A percentile compares a stretch with the other conserved stretches of the same genome.
Evolutionary conservation across 2,329 filamentous ascomycete species (phyloP).

Genomic region (Annulohypoxylon truncatum): DNA sequence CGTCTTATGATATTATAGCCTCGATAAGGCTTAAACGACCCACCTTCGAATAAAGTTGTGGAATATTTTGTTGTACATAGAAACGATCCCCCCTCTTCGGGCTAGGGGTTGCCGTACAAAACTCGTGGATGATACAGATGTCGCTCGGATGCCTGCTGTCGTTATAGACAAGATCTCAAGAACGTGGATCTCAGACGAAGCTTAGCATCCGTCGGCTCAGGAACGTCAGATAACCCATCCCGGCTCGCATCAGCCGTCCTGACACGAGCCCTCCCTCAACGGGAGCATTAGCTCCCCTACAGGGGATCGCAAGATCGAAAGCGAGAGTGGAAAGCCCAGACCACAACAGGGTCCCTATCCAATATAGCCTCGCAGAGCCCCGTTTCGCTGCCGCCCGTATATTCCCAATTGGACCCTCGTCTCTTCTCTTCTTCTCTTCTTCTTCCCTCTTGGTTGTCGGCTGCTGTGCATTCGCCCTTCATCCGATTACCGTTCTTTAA

Average conservation of each 20-base stretch:
- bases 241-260: constrained; percentile 51
- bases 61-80: constrained; percentile 14
- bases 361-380: constrained; percentile 54
- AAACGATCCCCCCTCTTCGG: constrained; percentile 5
- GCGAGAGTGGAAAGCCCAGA: constrained; percentile 45
- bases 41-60: constrained; percentile 35
- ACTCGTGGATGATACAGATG: constrained; percentile 51
- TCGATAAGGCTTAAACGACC: constrained; percentile 25
- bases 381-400: constrained; percentile 32
- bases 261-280: constrained; percentile 56
- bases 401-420: constrained; percentile 42
- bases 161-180: constrained; percentile 63
- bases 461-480: constrained; percentile 64
- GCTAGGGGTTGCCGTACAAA: constrained; percentile 26
- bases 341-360: constrained; percentile 41
- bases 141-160: constrained; percentile 66
- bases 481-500: constrained; percentile 66
- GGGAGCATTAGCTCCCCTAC: constrained; percentile 51
- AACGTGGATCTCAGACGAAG: constrained; percentile 62
- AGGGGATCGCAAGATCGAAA: constrained; percentile 39
- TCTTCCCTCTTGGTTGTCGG: constrained; percentile 53
- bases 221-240: constrained; percentile 54
- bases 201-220: constrained; percentile 53
- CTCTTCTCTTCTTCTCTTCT: constrained; percentile 44
- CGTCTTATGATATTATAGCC: constrained; percentile 42